Evolutionary conservation across 2,329 filamentous ascomycete species (phyloP).

Genomic region (Tolypocladium tundrense): DNA sequence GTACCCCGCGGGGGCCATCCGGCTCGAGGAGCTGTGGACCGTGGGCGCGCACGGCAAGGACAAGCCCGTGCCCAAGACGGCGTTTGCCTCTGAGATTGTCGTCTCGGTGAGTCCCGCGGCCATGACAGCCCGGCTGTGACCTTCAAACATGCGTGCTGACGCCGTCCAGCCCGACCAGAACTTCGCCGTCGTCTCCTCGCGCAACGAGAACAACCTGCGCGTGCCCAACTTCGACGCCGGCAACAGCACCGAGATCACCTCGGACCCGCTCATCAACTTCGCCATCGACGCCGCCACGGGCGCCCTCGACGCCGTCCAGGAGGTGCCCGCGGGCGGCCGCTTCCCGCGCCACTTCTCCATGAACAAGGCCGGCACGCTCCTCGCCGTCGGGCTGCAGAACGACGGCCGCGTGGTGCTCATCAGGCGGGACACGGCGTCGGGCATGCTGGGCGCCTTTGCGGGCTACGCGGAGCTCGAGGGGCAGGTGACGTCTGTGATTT

Average conservation of each 20-base stretch:
- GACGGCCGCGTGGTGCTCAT: slow-evolving; percentile 52
- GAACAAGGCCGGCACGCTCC: slow-evolving; percentile 50
- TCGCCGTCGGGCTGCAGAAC: slow-evolving; percentile 57
- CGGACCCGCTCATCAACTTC: slow-evolving; percentile 57
- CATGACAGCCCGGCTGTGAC: neutral
- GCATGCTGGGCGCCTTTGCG: slow-evolving; percentile 39
- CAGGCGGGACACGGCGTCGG: slow-evolving; percentile 46
- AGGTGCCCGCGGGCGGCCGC: slow-evolving; percentile 52
- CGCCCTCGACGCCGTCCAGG: slow-evolving; percentile 41
- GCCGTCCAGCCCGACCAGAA: slow-evolving; percentile 41
- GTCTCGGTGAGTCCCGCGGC: slow-evolving; percentile 40
- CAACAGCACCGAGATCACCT: slow-evolving; percentile 35
- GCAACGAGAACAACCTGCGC: slow-evolving; percentile 46
- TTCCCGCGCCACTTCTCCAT: slow-evolving; percentile 59
- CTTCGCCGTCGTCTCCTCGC: slow-evolving; percentile 59
- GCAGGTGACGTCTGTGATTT: slow-evolving; percentile 35
- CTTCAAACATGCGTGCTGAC: neutral
- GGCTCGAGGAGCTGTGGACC: slow-evolving; percentile 35
- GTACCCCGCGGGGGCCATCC: slow-evolving; percentile 34
- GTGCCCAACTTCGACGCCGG: slow-evolving; percentile 32
- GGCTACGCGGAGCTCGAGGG: slow-evolving; percentile 32
- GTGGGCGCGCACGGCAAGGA: slow-evolving; percentile 37
- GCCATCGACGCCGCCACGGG: slow-evolving; percentile 44
- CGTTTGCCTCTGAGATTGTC: slow-evolving; percentile 44
- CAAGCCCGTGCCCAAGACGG: slow-evolving; percentile 26